phyloP scores from a whole-genome alignment of 441 rosid genomes.

The Mallotus japonicus region DNA sequence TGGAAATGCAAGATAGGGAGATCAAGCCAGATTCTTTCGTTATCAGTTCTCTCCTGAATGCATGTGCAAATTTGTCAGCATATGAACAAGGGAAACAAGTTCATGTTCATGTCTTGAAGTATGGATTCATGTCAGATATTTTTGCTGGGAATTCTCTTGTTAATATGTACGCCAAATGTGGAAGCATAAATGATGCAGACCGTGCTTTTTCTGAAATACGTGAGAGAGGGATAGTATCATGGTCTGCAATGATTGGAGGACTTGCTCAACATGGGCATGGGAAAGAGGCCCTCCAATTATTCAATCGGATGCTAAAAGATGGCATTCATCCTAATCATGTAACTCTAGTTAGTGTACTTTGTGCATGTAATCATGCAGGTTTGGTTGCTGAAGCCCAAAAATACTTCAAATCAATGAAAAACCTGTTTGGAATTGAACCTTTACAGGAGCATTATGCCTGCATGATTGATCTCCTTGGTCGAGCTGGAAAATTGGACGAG shows the following conservation, averaged over 20 bases:
- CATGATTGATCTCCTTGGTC: conserved; percentile 66
- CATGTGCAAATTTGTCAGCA: conserved; percentile 66
- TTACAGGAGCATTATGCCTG: conserved; percentile 68
- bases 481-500: conserved; percentile 56
- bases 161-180: conserved; percentile 72
- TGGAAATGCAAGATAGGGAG: conserved; percentile 43
- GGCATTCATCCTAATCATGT: conserved; percentile 57
- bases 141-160: conserved; percentile 72
- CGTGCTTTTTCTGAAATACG: conserved; percentile 47
- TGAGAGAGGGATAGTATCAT: conserved; percentile 59
- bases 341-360: conserved; percentile 58
- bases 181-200: conserved; percentile 62
- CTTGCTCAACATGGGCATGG: conserved; percentile 74
- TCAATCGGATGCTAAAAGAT: conserved; percentile 50
- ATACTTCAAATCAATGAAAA: conserved; percentile 52
- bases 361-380: conserved; percentile 74
- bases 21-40: conserved; percentile 60
- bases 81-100: conserved; percentile 76
- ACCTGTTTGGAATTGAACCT: conserved; percentile 44
- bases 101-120: conserved; percentile 58
- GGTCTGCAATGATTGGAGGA: conserved; percentile 74
- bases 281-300: conserved; percentile 49
- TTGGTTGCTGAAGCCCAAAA: conserved; percentile 52
- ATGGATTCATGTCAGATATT: conserved; percentile 53
- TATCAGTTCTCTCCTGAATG: conserved; percentile 64